A percentile compares a stretch with the other conserved stretches of the same genome.
Evolutionary conservation across 164 flowering plant species (phyloP).

Genomic region (Kalanchoe fedtschenkoi): DNA sequence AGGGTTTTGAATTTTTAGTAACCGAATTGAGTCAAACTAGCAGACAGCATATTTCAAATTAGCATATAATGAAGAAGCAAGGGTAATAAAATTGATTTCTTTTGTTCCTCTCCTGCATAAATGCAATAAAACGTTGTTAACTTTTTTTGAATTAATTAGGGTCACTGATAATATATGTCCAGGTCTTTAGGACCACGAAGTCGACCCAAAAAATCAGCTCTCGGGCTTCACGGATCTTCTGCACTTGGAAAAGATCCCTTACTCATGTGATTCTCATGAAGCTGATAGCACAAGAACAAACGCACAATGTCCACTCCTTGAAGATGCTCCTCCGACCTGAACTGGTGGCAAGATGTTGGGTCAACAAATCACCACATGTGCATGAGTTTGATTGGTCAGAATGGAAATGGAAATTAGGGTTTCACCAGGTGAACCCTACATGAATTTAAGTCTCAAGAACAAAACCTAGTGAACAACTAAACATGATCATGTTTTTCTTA

Average conservation of each 20-base stretch:
- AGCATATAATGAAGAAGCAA: too few relatives aligned
- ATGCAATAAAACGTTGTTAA: too few relatives aligned
- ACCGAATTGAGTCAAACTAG: too few relatives aligned
- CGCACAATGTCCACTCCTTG: not conserved
- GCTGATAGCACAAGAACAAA: not conserved
- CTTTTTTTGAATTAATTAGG: too few relatives aligned
- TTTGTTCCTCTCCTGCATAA: too few relatives aligned
- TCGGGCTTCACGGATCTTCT: slow-evolving; percentile 5
- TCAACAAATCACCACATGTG: not conserved
- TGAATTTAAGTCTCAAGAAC: not conserved
- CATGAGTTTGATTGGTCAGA: not conserved
- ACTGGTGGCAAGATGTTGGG: not conserved
- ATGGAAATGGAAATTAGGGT: not conserved
- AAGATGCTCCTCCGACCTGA: not conserved
- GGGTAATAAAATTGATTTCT: too few relatives aligned
- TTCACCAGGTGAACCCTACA: not conserved
- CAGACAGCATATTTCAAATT: too few relatives aligned
- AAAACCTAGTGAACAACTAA: not conserved
- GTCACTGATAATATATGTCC: too few relatives aligned
- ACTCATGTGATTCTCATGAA: slow-evolving; percentile 1
- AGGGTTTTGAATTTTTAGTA: too few relatives aligned
- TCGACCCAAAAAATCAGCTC: slow-evolving; percentile 4
- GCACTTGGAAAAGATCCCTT: slow-evolving; percentile 1
- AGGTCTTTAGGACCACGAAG: not conserved
- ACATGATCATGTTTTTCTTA: not conserved